A percentile compares a stretch with the other conserved stretches of the same genome.
These are phyloP conservation scores for Croton laevigatus DNA, from an alignment of 441 rosid genomes.

Conservation along the genomic window DNA sequence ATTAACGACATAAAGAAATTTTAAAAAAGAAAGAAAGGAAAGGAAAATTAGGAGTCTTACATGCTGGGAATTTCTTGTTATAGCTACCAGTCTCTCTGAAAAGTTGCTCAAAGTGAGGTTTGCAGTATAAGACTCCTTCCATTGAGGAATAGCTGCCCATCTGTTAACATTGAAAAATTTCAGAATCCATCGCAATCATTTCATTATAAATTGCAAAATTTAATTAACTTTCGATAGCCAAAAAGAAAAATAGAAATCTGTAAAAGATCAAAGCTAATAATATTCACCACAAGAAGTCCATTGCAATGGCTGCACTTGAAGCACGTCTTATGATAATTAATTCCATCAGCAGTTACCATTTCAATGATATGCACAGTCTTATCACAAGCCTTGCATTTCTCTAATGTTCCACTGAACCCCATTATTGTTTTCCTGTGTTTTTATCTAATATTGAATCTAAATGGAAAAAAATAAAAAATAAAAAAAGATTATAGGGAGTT, in stretches of 20 bases:
- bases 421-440: constrained; percentile 6
- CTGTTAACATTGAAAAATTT: constrained; percentile 26
- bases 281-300: constrained; percentile 48
- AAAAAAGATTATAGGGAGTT: background rate
- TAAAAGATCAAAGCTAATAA: background rate
- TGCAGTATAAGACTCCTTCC: constrained; percentile 90
- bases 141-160: constrained; percentile 86
- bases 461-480: constrained; percentile 4
- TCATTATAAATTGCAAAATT: background rate
- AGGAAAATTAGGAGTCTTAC: constrained; percentile 26
- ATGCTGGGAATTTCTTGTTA: constrained; percentile 68
- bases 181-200: background rate
- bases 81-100: constrained; percentile 85
- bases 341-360: constrained; percentile 48
- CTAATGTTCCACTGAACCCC: constrained; percentile 46
- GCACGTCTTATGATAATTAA: constrained; percentile 56
- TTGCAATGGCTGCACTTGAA: constrained; percentile 66
- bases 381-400: constrained; percentile 61
- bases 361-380: constrained; percentile 54
- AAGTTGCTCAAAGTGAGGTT: constrained; percentile 85
- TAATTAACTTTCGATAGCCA: too few species aligned
- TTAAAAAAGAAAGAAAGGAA: background rate
- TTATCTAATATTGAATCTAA: background rate
- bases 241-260: background rate
- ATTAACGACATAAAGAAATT: background rate